phyloP scores from a whole-genome alignment of 129 eudicot genomes.

The carrot (Daucus carota) region DNA sequence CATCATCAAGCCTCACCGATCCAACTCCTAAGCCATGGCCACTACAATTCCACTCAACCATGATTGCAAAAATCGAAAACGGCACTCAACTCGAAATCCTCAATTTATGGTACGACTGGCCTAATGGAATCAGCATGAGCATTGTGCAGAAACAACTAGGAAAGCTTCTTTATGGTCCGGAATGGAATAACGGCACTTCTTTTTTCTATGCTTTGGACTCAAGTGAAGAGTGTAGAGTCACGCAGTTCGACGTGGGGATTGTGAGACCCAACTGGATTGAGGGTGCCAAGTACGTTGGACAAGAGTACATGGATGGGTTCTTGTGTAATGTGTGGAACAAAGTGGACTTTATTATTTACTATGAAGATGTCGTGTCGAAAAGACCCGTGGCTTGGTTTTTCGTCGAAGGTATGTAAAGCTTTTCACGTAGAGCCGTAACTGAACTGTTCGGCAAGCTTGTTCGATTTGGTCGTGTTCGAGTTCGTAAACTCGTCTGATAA shows the following conservation, averaged over 20 bases:
- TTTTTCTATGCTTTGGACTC: constrained; percentile 25
- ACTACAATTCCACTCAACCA: constrained; percentile 37
- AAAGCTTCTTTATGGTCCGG: constrained; percentile 30
- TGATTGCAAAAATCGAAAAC: constrained; percentile 21
- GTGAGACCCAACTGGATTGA: constrained; percentile 36
- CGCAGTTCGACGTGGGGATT: constrained; percentile 39
- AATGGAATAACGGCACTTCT: constrained; percentile 46
- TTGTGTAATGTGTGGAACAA: too few relatives aligned
- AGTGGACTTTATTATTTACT: too few relatives aligned
- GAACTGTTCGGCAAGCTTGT: too few relatives aligned
- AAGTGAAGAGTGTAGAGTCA: constrained; percentile 13
- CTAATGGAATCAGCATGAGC: constrained; percentile 45
- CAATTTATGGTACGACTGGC: constrained; percentile 52
- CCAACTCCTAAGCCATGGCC: constrained; percentile 26
- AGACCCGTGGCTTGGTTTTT: too few relatives aligned
- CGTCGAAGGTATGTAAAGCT: too few relatives aligned
- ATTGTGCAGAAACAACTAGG: constrained; percentile 38
- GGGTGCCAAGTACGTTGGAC: constrained; percentile 36
- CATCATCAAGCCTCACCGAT: neutral
- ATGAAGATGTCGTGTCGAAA: too few relatives aligned
- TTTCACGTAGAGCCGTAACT: too few relatives aligned
- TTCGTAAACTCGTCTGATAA: too few relatives aligned
- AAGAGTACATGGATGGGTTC: too few relatives aligned
- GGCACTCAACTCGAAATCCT: constrained; percentile 15
- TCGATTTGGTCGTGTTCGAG: too few relatives aligned